Conservation (phyloP, 2,329 filamentous ascomycete genomes). For the Zymoseptoria tritici region DNA sequence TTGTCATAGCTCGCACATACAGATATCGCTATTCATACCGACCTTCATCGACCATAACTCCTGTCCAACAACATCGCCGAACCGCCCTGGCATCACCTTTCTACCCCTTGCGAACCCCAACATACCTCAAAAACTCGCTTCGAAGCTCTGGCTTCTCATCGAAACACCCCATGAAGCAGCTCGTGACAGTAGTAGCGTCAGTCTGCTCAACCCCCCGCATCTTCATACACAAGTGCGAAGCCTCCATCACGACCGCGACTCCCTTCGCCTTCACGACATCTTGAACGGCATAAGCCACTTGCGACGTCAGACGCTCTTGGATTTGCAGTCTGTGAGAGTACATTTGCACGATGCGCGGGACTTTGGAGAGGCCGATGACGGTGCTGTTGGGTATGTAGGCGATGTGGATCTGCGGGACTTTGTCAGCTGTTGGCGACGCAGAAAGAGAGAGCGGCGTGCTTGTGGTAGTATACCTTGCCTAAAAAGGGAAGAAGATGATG, state of each 20-base stretch:
- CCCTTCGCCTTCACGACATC: slow-evolving; percentile 84
- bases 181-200: slow-evolving; percentile 73
- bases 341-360: slow-evolving; percentile 89
- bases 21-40: no score
- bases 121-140: not conserved
- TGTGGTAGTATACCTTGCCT: slow-evolving; percentile 54
- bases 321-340: slow-evolving; percentile 84
- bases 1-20: no score
- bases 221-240: slow-evolving; percentile 88
- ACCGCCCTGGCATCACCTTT: no score
- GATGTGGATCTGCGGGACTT: slow-evolving; percentile 63
- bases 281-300: slow-evolving; percentile 83
- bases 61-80: no score
- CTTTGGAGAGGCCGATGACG: slow-evolving; percentile 85
- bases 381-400: slow-evolving; percentile 84
- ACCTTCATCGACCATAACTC: no score
- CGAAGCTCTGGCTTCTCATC: slow-evolving; percentile 42
- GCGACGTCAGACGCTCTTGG: slow-evolving; percentile 85
- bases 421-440: not conserved
- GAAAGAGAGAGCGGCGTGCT: no score
- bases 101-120: not conserved
- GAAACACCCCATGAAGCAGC: slow-evolving; percentile 89
- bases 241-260: slow-evolving; percentile 91
- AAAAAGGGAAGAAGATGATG: slow-evolving; percentile 91
- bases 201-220: slow-evolving; percentile 94